Percentiles rank a stretch among this genome's conserved stretches.
phyloP scores from a whole-genome alignment of 768 basidiomycete genomes.

The Mycena crocata region DNA sequence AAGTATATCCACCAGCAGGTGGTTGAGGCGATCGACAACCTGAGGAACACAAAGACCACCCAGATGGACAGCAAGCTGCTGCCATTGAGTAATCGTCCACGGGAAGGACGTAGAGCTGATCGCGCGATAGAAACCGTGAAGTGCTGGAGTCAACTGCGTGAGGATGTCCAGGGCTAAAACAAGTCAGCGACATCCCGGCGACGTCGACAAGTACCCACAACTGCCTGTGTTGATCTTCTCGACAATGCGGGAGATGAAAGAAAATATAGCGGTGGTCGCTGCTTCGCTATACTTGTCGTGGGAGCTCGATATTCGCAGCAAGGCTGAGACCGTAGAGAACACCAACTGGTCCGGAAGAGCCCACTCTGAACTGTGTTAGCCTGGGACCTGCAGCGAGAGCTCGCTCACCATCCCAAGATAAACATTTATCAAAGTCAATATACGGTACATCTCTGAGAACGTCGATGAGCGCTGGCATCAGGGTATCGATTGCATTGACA shows the following conservation, averaged over 20 bases:
- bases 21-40: conserved; percentile 79
- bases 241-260: conserved; percentile 69
- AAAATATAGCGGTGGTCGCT: conserved; percentile 69
- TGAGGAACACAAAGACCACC: conserved; percentile 71
- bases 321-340: conserved; percentile 80
- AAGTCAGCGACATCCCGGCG: not conserved
- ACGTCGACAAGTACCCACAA: conserved; percentile 54
- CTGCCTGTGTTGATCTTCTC: conserved; percentile 63
- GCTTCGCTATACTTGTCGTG: conserved; percentile 61
- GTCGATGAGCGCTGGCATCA: conserved; percentile 72
- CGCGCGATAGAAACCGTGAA: conserved; percentile 90
- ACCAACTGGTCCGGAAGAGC: conserved; percentile 88
- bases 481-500: conserved; percentile 57
- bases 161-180: conserved; percentile 74
- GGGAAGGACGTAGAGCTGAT: conserved; percentile 81
- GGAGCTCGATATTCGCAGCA: conserved; percentile 72
- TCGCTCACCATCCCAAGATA: conserved; percentile 85
- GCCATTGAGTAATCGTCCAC: conserved; percentile 80
- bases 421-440: conserved; percentile 80
- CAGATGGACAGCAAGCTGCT: conserved; percentile 61
- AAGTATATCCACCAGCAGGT: conserved; percentile 72
- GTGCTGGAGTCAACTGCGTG: conserved; percentile 80
- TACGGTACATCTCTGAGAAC: conserved; percentile 80
- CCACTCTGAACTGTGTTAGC: conserved; percentile 70
- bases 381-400: not conserved